phyloP scores from a whole-genome alignment of 106 monocot genomes.

The Chionographis japonica region DNA sequence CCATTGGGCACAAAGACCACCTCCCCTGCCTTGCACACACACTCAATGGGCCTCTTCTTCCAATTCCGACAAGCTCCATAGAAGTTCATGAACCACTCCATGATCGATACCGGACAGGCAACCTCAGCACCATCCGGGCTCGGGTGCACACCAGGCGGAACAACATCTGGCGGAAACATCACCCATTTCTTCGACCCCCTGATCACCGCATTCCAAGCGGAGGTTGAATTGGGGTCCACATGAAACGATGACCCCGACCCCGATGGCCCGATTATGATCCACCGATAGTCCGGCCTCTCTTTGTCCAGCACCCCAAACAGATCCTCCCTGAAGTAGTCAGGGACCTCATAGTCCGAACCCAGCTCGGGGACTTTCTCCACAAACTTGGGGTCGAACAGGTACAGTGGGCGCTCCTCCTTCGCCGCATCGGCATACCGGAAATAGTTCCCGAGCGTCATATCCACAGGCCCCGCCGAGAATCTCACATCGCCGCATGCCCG shows the following conservation, averaged over 20 bases:
- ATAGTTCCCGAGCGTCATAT: slow-evolving; percentile 68
- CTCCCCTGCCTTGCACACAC: slow-evolving; percentile 81
- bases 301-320: slow-evolving; percentile 69
- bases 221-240: slow-evolving; percentile 95
- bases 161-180: slow-evolving; percentile 89
- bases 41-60: slow-evolving; percentile 86
- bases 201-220: slow-evolving; percentile 96
- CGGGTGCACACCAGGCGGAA: slow-evolving; percentile 91
- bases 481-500: slow-evolving; percentile 40
- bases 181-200: slow-evolving; percentile 96
- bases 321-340: slow-evolving; percentile 83
- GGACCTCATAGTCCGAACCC: slow-evolving; percentile 65
- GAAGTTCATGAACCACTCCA: slow-evolving; percentile 99
- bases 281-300: slow-evolving; percentile 80
- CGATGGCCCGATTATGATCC: slow-evolving; percentile 86
- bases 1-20: slow-evolving; percentile 97
- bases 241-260: slow-evolving; percentile 98
- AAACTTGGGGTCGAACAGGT: slow-evolving; percentile 90
- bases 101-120: slow-evolving; percentile 90
- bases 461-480: slow-evolving; percentile 80
- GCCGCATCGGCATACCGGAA: slow-evolving; percentile 54
- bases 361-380: slow-evolving; percentile 81
- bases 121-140: slow-evolving; percentile 90
- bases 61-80: slow-evolving; percentile 56
- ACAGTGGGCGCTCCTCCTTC: slow-evolving; percentile 87